These are phyloP conservation scores for Penicillium sp. DNA, from an alignment of 2,329 filamentous ascomycete genomes.

Conservation along the genomic window DNA sequence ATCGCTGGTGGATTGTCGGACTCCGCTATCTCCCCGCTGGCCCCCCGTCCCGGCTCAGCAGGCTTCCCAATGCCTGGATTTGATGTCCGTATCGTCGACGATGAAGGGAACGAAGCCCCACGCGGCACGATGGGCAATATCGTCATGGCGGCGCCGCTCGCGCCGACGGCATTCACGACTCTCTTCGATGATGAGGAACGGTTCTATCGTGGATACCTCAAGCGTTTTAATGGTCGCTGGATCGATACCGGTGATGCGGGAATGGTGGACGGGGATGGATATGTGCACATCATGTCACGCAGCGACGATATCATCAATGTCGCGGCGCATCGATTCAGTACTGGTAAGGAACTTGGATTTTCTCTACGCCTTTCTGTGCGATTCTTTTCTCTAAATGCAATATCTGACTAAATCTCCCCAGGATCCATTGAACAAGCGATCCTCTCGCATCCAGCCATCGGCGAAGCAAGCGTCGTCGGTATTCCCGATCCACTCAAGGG, in stretches of 20 bases:
- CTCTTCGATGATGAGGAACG: slow-evolving; percentile 81
- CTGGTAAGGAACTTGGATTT: slow-evolving; percentile 54
- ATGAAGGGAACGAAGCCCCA: slow-evolving; percentile 68
- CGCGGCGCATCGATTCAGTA: slow-evolving; percentile 86
- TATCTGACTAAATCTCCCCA: slow-evolving; percentile 34
- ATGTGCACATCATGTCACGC: slow-evolving; percentile 60
- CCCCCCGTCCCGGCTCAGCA: slow-evolving; percentile 77
- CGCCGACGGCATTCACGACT: slow-evolving; percentile 79
- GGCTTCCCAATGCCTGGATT: slow-evolving; percentile 91
- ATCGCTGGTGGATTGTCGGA: slow-evolving; percentile 26
- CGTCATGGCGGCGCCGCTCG: slow-evolving; percentile 75
- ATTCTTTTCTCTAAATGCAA: not conserved
- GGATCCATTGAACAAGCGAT: slow-evolving; percentile 89
- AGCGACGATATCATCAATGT: slow-evolving; percentile 91
- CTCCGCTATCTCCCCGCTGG: slow-evolving; percentile 46
- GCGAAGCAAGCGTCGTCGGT: slow-evolving; percentile 80
- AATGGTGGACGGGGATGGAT: slow-evolving; percentile 71
- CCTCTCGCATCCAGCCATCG: slow-evolving; percentile 71
- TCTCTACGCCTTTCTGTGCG: not conserved
- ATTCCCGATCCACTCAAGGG: slow-evolving; percentile 85
- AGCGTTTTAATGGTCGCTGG: slow-evolving; percentile 76
- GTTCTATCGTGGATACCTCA: slow-evolving; percentile 81
- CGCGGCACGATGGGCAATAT: slow-evolving; percentile 84
- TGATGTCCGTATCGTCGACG: slow-evolving; percentile 78
- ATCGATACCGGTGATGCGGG: slow-evolving; percentile 89